A percentile compares a stretch with the other conserved stretches of the same genome.
phyloP scores from a whole-genome alignment of 202 grass and related monocot genomes.

The Zizania palustris region DNA sequence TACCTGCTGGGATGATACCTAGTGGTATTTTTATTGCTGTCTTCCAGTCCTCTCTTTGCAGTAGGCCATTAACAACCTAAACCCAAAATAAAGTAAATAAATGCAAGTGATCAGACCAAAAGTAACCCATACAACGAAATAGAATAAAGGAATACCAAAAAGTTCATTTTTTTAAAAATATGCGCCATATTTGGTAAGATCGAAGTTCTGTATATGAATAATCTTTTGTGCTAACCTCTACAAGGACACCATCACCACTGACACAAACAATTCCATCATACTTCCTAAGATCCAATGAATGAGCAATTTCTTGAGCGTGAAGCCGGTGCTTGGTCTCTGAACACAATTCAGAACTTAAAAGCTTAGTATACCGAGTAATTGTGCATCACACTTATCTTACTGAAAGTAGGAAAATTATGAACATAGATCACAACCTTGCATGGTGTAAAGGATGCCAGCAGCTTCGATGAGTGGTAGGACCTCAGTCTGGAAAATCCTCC shows the following conservation, averaged over 20 bases:
- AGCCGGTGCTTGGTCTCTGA: conserved; percentile 82
- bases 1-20: conserved; percentile 94
- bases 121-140: not conserved
- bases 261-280: conserved; percentile 96
- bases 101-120: no score
- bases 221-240: conserved; percentile 70
- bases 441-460: conserved; percentile 65
- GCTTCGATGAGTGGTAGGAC: conserved; percentile 76
- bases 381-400: not conserved
- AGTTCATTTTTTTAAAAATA: no score
- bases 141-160: conserved; percentile 8
- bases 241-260: conserved; percentile 92
- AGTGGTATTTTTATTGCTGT: conserved; percentile 91
- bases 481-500: conserved; percentile 65
- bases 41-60: conserved; percentile 89
- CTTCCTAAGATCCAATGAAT: conserved; percentile 75
- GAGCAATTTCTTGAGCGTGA: conserved; percentile 87
- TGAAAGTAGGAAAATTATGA: not conserved
- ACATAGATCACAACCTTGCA: conserved; percentile 70
- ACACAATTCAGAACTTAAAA: conserved; percentile 39
- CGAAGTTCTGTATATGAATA: not conserved
- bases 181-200: no score
- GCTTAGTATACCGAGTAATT: conserved; percentile 32
- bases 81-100: conserved; percentile 32
- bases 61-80: conserved; percentile 93